A percentile compares a stretch with the other conserved stretches of the same genome.
Conservation (phyloP, 176 grass and related monocot species). For the Oropetium thomaeum region DNA sequence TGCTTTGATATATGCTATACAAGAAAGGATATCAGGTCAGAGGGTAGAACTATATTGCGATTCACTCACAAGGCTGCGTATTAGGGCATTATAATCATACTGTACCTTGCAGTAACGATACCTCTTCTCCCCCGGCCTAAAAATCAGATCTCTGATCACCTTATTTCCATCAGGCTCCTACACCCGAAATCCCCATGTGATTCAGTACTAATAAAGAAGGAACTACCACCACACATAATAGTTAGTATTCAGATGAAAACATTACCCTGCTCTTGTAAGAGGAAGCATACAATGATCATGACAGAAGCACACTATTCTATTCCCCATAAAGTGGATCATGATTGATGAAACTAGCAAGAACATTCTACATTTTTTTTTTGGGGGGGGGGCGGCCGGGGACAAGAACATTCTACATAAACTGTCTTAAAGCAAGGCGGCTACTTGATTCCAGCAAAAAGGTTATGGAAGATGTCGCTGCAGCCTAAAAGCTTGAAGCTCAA, state of each 20-base stretch:
- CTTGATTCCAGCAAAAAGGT: neutral
- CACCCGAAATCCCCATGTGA: constrained; percentile 14
- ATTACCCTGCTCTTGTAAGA: neutral
- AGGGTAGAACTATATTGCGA: neutral
- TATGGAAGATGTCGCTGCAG: neutral
- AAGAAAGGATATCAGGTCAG: constrained; percentile 7
- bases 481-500: neutral
- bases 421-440: neutral
- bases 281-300: neutral
- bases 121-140: constrained; percentile 66
- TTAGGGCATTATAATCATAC: constrained; percentile 11
- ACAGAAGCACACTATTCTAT: neutral
- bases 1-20: constrained; percentile 93
- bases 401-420: neutral
- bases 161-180: constrained; percentile 90
- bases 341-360: neutral
- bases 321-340: neutral
- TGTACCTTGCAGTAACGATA: constrained; percentile 98
- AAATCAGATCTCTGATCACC: constrained; percentile 76
- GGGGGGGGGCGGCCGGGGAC: no score
- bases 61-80: constrained; percentile 5
- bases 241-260: neutral
- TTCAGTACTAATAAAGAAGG: constrained; percentile 9
- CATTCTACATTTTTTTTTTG: neutral
- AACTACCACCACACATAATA: neutral